Conservation (phyloP, 768 basidiomycete species). For the Dioszegia hungarica region DNA sequence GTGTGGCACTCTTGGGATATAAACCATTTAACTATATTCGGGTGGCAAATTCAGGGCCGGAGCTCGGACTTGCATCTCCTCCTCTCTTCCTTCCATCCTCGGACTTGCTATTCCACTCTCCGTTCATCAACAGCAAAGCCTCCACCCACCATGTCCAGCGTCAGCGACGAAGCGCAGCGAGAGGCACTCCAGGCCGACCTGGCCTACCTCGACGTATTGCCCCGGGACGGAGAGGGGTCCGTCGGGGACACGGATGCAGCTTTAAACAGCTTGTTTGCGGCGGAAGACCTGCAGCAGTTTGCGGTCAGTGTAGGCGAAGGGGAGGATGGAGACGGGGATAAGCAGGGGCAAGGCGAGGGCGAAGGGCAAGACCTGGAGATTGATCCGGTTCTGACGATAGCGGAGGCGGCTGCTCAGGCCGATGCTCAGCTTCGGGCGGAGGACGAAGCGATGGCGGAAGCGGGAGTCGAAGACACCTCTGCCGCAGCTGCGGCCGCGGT, state of each 20-base stretch:
- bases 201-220: background rate
- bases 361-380: background rate
- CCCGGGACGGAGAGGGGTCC: background rate
- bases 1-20: background rate
- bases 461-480: background rate
- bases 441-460: no score
- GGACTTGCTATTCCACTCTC: background rate
- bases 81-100: background rate
- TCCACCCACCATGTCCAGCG: background rate
- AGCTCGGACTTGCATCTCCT: background rate
- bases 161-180: background rate
- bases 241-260: conserved; percentile 21
- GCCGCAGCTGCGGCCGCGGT: background rate
- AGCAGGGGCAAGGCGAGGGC: background rate
- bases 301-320: background rate
- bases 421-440: no score
- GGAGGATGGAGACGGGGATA: background rate
- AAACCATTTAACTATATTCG: background rate
- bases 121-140: background rate
- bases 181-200: background rate
- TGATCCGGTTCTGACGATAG: no score
- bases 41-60: background rate
- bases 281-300: background rate
- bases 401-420: background rate
- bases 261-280: background rate